Percentiles rank a stretch among this genome's conserved stretches.
These are phyloP conservation scores for Solanum chaucha DNA, from an alignment of 257 asterid species.

Conservation along the genomic window DNA sequence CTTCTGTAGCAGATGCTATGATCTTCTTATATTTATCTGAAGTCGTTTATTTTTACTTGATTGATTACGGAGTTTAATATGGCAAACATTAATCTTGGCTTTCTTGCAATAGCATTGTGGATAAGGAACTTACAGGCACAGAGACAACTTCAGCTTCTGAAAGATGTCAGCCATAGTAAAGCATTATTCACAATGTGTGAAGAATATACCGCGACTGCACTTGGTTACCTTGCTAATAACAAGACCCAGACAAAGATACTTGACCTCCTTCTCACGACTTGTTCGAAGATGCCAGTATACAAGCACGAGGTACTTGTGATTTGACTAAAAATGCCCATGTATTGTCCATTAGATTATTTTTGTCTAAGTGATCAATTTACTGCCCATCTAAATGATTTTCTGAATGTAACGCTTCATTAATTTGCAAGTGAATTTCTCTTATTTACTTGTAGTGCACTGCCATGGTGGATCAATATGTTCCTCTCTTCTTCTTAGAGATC, in stretches of 20 bases:
- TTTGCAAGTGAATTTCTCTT: not conserved
- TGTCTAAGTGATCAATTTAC: not conserved
- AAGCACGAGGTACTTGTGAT: slow-evolving; percentile 45
- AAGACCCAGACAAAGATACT: slow-evolving; percentile 60
- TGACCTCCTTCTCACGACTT: slow-evolving; percentile 50
- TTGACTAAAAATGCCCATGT: not conserved
- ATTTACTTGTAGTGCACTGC: slow-evolving; percentile 48
- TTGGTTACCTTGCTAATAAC: slow-evolving; percentile 49
- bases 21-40: not conserved
- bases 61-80: not conserved
- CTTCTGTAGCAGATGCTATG: not conserved
- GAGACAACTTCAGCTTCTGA: slow-evolving; percentile 24
- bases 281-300: slow-evolving; percentile 57
- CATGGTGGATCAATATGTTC: slow-evolving; percentile 77
- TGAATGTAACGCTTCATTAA: not conserved
- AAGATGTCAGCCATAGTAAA: slow-evolving; percentile 24
- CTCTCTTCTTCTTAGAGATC: slow-evolving; percentile 66
- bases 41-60: not conserved
- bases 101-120: slow-evolving; percentile 32
- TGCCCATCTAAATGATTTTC: not conserved
- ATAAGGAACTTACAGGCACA: slow-evolving; percentile 15
- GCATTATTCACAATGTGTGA: slow-evolving; percentile 56
- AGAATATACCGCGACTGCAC: slow-evolving; percentile 56
- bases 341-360: no score
- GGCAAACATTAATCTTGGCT: slow-evolving; percentile 8